Base-by-base conservation (phyloP, 2,329 filamentous ascomycete species). In the Sporothrix protearum region DNA sequence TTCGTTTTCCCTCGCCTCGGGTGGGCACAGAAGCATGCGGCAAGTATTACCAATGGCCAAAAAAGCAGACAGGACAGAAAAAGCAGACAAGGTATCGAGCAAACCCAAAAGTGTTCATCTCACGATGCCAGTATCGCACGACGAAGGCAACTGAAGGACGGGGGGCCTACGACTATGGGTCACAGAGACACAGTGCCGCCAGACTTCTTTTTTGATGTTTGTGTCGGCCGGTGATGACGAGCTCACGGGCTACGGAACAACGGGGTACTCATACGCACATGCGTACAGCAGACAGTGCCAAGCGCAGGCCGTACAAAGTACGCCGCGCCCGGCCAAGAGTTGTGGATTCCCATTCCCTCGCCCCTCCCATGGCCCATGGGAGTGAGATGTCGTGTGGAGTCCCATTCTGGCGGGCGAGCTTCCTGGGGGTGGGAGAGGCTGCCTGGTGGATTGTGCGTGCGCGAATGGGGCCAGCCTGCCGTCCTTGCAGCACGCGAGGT, bases 401-500 rank as follows among this genome's bases (percentile, higher is more conserved):
- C 33, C 49, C 2, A 4, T 30, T 33, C 22, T 36, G 28, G 33
- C 33, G 49, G 66, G 16, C 49, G 68, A 47, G 39, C 68, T 69
- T 69, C 68, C 68, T 42, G 67, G 33, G 22, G 51, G 67, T 55
- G 67, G 49, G 33, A 57, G 25, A 30, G 30, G 45, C 53, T 30
- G 42, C 57, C 45, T 53, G 57, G 57, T 64, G 69, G 57, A 14
- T 39, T 53, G 69, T 70, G 69, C 30, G n/a, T 64, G 69, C 69
- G 69, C 69, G 53, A 70, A 70, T 39, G 33, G 53, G 57, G 16
- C 25, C 68, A 69, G 14, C 49, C 59, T 71, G 69, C 59, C 69
- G 69, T 66, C 47, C 69, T 71, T 71, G 69, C 69, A 71, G 69
- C 49, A 64, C 59, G 55, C 59, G 47, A 47, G 69, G 39, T 47